Conservation (phyloP, 1,284 basidiomycete genomes). For the Ustilago bromivora region DNA sequence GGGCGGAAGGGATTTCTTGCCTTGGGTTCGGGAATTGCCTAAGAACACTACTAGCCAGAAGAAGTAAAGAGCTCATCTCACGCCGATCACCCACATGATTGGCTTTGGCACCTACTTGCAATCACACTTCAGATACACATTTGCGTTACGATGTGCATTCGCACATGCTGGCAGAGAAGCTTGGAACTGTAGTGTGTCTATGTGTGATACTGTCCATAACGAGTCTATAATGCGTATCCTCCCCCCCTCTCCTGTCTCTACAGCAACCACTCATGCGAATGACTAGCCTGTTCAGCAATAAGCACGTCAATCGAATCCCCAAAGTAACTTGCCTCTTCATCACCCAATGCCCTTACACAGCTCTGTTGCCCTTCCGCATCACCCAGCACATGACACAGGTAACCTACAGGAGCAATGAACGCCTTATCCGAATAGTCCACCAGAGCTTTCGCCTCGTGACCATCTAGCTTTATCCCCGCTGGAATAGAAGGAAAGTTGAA, state of each 20-base stretch:
- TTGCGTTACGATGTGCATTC: no score
- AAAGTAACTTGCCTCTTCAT: conserved; percentile 55
- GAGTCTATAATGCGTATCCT: neutral
- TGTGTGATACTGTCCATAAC: neutral
- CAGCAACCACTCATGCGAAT: conserved; percentile 47
- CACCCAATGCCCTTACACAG: conserved; percentile 45
- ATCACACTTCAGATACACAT: neutral
- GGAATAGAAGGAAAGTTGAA: conserved; percentile 56
- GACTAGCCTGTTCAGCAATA: conserved; percentile 60
- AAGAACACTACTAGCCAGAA: conserved; percentile 76
- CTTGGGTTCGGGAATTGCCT: conserved; percentile 85
- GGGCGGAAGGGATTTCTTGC: conserved; percentile 93
- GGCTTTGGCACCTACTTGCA: neutral
- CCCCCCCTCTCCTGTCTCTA: neutral
- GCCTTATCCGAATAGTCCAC: conserved; percentile 62
- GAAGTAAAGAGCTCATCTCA: conserved; percentile 70
- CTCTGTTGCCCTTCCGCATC: conserved; percentile 38
- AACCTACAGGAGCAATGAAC: conserved; percentile 60
- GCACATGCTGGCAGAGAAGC: no score
- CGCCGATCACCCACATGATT: conserved; percentile 52
- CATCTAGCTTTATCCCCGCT: conserved; percentile 46
- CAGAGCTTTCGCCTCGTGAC: conserved; percentile 21
- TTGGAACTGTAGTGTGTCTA: no score
- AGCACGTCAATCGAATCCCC: conserved; percentile 63
- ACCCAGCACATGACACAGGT: conserved; percentile 58